Percentiles rank a stretch among this genome's conserved stretches.
Evolutionary conservation across 2,329 filamentous ascomycete genomes (phyloP).

Genomic region (Hymenoscyphus albidus): DNA sequence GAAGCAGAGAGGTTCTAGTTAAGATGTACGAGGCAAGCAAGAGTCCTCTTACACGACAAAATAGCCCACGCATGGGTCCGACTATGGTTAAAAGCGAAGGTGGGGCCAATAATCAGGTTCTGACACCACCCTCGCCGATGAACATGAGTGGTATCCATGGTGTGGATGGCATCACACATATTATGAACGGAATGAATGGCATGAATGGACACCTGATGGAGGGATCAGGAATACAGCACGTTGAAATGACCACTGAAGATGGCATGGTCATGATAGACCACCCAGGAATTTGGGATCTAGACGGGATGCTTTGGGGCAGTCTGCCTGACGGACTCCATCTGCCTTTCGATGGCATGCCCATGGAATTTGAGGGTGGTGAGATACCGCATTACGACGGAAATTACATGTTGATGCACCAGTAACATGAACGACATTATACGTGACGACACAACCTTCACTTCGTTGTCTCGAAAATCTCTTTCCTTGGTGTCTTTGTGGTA

Average conservation of each 20-base stretch:
- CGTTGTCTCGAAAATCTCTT: not conserved
- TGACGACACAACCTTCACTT: conserved; percentile 8
- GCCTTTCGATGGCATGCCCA: conserved; percentile 32
- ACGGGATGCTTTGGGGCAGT: conserved; percentile 52
- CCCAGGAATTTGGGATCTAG: conserved; percentile 52
- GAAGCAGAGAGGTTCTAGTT: conserved; percentile 59
- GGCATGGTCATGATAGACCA: conserved; percentile 53
- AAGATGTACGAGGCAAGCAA: conserved; percentile 57
- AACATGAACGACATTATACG: conserved; percentile 2
- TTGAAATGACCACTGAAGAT: conserved; percentile 47
- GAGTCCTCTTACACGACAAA: conserved; percentile 27
- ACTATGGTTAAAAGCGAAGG: conserved; percentile 32
- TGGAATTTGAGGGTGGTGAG: conserved; percentile 25
- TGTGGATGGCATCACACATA: conserved; percentile 31
- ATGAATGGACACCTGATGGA: conserved; percentile 24
- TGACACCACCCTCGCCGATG: conserved; percentile 17
- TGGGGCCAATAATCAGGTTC: conserved; percentile 14
- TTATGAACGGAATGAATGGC: conserved; percentile 20
- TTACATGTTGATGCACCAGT: conserved; percentile 31
- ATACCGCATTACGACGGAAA: conserved; percentile 22
- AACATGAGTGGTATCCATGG: conserved; percentile 32
- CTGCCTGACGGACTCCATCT: conserved; percentile 38
- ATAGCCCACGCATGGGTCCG: conserved; percentile 33
- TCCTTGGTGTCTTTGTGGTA: not conserved
- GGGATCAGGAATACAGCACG: conserved; percentile 36